Conservation (phyloP, 2,329 filamentous ascomycete genomes). For the Aspergillus pseudoviridinutans region DNA sequence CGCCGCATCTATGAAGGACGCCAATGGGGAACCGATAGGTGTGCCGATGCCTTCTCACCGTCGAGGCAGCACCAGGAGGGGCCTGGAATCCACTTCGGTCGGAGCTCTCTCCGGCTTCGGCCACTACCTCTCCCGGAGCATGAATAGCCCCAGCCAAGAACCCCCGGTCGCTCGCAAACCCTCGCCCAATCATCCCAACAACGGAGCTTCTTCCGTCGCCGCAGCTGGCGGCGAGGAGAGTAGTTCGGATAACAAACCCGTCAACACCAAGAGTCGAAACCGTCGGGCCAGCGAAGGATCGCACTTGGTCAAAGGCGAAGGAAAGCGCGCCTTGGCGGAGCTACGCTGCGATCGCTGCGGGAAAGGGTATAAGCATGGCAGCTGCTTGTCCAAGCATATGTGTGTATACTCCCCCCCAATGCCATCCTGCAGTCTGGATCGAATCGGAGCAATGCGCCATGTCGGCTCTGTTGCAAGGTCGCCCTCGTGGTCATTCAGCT, state of each 20-base stretch:
- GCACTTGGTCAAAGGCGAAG: conserved; percentile 72
- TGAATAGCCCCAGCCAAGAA: conserved; percentile 33
- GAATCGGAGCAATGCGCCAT: conserved; percentile 39
- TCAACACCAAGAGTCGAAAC: conserved; percentile 52
- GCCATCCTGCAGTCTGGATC: conserved; percentile 41
- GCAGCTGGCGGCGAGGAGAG: conserved; percentile 43
- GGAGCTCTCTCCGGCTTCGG: conserved; percentile 38
- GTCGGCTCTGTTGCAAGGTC: conserved; percentile 36
- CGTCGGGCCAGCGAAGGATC: conserved; percentile 80
- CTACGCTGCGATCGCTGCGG: conserved; percentile 96
- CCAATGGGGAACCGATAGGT: conserved; percentile 54
- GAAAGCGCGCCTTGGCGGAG: conserved; percentile 75
- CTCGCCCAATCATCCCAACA: conserved; percentile 32
- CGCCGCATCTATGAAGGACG: conserved; percentile 66
- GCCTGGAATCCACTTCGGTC: conserved; percentile 62
- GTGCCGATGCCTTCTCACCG: conserved; percentile 56
- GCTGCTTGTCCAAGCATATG: conserved; percentile 99
- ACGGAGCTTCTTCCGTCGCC: conserved; percentile 7
- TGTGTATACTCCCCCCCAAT: conserved; percentile 66
- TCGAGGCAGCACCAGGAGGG: conserved; percentile 47
- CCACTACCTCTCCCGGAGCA: conserved; percentile 40
- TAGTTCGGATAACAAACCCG: conserved; percentile 45
- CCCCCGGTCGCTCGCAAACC: conserved; percentile 36
- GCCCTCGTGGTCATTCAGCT: conserved; percentile 34
- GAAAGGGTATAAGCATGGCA: conserved; percentile 99